A percentile compares a stretch with the other conserved stretches of the same genome.
These are phyloP conservation scores for Fraxinus latifolia DNA, from an alignment of 305 asterid species.

Conservation along the genomic window DNA sequence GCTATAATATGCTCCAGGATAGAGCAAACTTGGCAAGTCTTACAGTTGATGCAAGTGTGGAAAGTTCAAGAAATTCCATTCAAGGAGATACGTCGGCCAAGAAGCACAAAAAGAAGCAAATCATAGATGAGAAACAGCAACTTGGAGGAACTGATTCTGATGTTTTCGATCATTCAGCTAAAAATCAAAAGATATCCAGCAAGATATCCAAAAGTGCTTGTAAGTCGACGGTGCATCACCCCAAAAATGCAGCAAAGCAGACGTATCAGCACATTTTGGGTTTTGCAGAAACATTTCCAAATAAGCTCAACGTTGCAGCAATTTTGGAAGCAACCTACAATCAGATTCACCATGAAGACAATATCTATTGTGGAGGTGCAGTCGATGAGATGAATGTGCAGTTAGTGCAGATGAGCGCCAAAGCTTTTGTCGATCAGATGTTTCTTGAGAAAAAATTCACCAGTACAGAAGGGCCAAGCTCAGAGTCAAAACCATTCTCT, in stretches of 20 bases:
- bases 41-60: constrained; percentile 23
- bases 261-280: constrained; percentile 28
- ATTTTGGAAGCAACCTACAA: constrained; percentile 39
- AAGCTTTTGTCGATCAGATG: constrained; percentile 52
- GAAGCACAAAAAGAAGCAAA: constrained; percentile 28
- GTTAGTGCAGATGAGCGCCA: constrained; percentile 47
- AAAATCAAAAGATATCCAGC: constrained; percentile 30
- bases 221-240: constrained; percentile 22
- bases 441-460: constrained; percentile 33
- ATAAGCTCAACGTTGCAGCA: constrained; percentile 41
- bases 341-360: constrained; percentile 37
- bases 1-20: constrained; percentile 38
- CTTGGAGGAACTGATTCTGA: constrained; percentile 28
- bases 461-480: constrained; percentile 19
- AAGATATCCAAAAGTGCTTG: constrained; percentile 24
- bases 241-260: constrained; percentile 24
- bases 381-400: constrained; percentile 37
- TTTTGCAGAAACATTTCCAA: constrained; percentile 36
- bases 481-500: constrained; percentile 46
- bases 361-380: constrained; percentile 23
- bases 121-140: constrained; percentile 26
- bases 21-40: constrained; percentile 29
- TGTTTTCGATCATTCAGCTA: constrained; percentile 28
- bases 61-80: constrained; percentile 24
- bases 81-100: constrained; percentile 29